A percentile compares a stretch with the other conserved stretches of the same genome.
These are phyloP conservation scores for Starmerella asiatica DNA, from an alignment of 805 yeast species.

Conservation along the genomic window DNA sequence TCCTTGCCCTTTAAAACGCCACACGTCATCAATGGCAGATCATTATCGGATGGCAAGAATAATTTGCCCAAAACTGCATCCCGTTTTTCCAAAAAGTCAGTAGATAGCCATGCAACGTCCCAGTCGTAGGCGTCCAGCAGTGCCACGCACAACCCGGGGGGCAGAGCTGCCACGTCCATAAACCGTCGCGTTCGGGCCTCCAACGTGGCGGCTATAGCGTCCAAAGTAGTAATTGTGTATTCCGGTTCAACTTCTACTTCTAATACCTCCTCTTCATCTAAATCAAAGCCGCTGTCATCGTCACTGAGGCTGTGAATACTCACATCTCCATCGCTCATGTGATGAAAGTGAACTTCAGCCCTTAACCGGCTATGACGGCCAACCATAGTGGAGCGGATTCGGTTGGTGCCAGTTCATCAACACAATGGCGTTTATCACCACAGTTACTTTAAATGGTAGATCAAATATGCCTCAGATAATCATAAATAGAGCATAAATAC, in stretches of 20 bases:
- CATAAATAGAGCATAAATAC: too few species aligned
- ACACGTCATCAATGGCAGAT: constrained; percentile 1
- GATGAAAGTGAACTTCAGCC: too few species aligned
- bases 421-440: too few species aligned
- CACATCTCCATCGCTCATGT: too few species aligned
- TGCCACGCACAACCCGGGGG: not conserved
- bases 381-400: too few species aligned
- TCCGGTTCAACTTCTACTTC: not conserved
- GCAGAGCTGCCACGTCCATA: constrained; percentile 5
- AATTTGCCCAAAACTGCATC: constrained; percentile 4
- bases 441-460: too few species aligned
- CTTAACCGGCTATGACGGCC: too few species aligned
- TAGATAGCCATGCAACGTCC: constrained; percentile 8
- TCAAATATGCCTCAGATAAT: too few species aligned
- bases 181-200: constrained; percentile 1
- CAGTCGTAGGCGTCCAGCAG: constrained; percentile 12
- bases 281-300: not conserved
- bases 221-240: not conserved
- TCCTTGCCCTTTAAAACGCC: constrained; percentile 9
- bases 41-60: not conserved
- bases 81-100: constrained; percentile 5
- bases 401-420: too few species aligned
- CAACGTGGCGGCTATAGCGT: not conserved
- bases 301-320: constrained; percentile 7
- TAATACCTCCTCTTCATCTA: not conserved